These are phyloP conservation scores for Talaromyces stipitatus DNA, from an alignment of 495 filamentous ascomycete species.

Conservation along the genomic window DNA sequence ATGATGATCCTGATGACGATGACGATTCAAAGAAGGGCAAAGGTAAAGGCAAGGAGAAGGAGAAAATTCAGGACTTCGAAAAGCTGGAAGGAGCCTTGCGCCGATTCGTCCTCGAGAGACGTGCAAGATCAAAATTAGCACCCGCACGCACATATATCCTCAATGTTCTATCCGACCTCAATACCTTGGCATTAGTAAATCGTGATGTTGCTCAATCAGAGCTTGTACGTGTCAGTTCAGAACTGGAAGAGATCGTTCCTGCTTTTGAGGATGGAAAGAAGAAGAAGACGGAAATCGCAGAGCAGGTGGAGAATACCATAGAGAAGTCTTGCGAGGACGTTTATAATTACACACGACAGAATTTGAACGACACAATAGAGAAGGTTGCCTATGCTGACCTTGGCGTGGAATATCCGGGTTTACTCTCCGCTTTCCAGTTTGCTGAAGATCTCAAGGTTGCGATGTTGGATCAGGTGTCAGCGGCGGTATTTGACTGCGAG, in stretches of 20 bases:
- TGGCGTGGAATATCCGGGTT: constrained; percentile 76
- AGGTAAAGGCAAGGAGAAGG: constrained; percentile 83
- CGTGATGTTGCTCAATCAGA: constrained; percentile 78
- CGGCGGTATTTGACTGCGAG: constrained; percentile 71
- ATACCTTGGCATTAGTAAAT: constrained; percentile 79
- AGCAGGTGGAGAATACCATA: constrained; percentile 71
- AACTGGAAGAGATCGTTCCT: constrained; percentile 76
- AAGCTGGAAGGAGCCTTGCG: constrained; percentile 80
- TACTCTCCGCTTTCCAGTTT: constrained; percentile 81
- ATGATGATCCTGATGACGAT: constrained; percentile 30
- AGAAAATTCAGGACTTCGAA: constrained; percentile 83
- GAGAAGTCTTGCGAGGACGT: constrained; percentile 79
- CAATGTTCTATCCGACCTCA: constrained; percentile 81
- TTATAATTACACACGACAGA: constrained; percentile 71
- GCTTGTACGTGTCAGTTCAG: constrained; percentile 72
- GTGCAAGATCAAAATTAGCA: constrained; percentile 89
- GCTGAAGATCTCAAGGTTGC: constrained; percentile 88
- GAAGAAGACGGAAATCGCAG: constrained; percentile 72
- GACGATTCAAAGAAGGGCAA: constrained; percentile 51
- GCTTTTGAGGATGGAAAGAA: constrained; percentile 76
- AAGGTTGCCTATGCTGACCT: constrained; percentile 69
- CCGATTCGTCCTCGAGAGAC: constrained; percentile 92
- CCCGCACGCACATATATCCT: constrained; percentile 94
- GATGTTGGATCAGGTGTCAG: constrained; percentile 80
- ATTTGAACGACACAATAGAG: constrained; percentile 61